Evolutionary conservation across 345 rosid genomes (phyloP), one percentile per base, ranked within the genome.

Genomic region (Geranium brycei): DNA sequence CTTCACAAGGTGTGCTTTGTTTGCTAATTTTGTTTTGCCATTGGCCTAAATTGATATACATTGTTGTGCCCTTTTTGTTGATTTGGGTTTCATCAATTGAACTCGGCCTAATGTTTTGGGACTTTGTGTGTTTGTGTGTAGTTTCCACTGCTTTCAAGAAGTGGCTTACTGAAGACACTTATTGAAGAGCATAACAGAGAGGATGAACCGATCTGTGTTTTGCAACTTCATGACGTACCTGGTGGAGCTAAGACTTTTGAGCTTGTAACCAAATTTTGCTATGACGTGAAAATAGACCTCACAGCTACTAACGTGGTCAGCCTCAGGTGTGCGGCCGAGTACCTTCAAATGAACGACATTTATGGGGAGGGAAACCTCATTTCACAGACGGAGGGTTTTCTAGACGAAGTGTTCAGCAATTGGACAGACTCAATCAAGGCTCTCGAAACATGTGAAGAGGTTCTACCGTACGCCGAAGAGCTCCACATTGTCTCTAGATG

Each of bases 141-240:
- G 95, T 88, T 86, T 61, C 95, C 95, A 7, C 69, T 88, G 73
- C 83, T 88, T 51, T 86, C 95, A 7, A 78, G 80, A 75, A 86
- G 95, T 74, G 82, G 82, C 23, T 62, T 84, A 14, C 74, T 88
- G 14, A 85, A 76, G 66, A 76, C 58, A 62, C 79, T 85, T 18
- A 82, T 84, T 17, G 89, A 74, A 71, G 82, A 82, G 18, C 59
- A 66, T 41, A 69, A 75, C 3, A 66, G 28, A 15, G 78, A 72
- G 60, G 82, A 77, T 28, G 81, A 71, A 62, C 72, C 83, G 62
- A 59, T 17, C 57, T 75, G 82, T 55, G 63, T 77, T 61, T 57
- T 88, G 59, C 78, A 74, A 62, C 78, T 88, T 62, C 76, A 81
- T 77, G 91, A 76, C 40, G 66, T 86, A 18, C 95, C 89, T 0